These are phyloP conservation scores for Mycena epipterygia DNA, from an alignment of 768 basidiomycete species.

Conservation along the genomic window DNA sequence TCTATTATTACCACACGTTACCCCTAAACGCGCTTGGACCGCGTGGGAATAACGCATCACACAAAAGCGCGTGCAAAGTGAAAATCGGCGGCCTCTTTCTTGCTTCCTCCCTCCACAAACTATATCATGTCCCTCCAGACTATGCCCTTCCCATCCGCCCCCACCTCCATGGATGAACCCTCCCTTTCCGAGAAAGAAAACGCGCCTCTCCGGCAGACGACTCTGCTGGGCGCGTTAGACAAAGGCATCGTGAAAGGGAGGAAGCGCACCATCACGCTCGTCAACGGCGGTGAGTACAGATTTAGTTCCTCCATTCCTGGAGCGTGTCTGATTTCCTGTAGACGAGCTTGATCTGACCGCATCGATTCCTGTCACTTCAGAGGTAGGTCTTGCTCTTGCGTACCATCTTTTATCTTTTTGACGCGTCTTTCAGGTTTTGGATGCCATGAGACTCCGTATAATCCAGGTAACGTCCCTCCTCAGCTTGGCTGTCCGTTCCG, in stretches of 20 bases:
- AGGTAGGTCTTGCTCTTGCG: constrained; percentile 29
- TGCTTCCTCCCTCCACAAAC: neutral
- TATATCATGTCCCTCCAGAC: constrained; percentile 24
- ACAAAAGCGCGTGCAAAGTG: neutral
- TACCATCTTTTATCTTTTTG: neutral
- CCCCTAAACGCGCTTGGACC: no score
- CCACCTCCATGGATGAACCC: constrained; percentile 3
- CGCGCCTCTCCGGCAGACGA: constrained; percentile 33
- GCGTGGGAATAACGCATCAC: constrained; percentile 1
- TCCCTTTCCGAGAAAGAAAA: constrained; percentile 31
- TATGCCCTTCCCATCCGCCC: constrained; percentile 23
- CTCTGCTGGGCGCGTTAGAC: constrained; percentile 36
- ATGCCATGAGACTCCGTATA: constrained; percentile 49
- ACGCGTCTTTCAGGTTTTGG: constrained; percentile 42
- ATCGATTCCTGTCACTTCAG: constrained; percentile 40
- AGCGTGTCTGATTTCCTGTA: constrained; percentile 24
- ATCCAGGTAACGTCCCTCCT: constrained; percentile 33
- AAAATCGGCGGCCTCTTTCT: neutral
- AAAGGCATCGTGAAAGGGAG: constrained; percentile 36
- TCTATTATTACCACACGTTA: no score
- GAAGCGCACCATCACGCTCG: constrained; percentile 38
- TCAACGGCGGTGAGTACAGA: constrained; percentile 37
- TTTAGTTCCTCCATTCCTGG: no score
- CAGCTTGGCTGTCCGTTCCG: neutral
- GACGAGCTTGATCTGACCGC: constrained; percentile 44